Evolutionary conservation across 176 grass and related monocot species (phyloP).

Genomic region (Sorghum bicolor): Sorghum_bicolor_NCBIv3 NC_012870.2:69096501-69097000

Average conservation of each 20-base stretch:
- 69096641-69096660: constrained; percentile 7
- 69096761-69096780: no score
- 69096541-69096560: background rate
- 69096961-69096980: background rate
- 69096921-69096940: background rate
- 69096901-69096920: background rate
- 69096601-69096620: background rate
- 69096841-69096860: background rate
- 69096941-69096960: background rate
- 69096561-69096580: background rate
- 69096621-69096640: background rate
- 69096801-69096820: no score
- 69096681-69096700: background rate
- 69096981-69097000: background rate
- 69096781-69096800: background rate
- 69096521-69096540: background rate
- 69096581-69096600: constrained; percentile 36
- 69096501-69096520: constrained; percentile 39
- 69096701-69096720: background rate
- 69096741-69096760: no score
- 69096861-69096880: background rate
- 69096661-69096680: background rate
- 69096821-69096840: background rate
- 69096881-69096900: background rate
- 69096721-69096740: background rate